Conservation (phyloP, 1,139 yeast genomes). For the Saccharomyces hybrid region DNA sequence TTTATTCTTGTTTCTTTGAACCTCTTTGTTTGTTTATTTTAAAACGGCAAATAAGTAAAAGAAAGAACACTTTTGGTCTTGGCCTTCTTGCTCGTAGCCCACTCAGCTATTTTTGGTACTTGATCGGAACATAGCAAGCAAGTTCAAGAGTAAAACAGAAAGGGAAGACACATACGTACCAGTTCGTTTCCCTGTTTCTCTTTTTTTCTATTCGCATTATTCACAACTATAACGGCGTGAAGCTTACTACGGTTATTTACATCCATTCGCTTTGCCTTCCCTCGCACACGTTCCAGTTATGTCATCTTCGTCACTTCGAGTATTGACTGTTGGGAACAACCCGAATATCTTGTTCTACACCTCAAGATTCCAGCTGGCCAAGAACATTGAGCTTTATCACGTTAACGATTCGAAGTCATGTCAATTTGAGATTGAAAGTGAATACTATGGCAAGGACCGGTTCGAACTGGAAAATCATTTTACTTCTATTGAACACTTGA, state of each 20-base stretch:
- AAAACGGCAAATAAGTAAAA: background rate
- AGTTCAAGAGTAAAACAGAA: background rate
- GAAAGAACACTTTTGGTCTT: background rate
- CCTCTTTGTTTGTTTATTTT: background rate
- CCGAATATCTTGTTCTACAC: slow-evolving; percentile 29
- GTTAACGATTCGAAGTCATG: slow-evolving; percentile 21
- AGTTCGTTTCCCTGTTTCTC: background rate
- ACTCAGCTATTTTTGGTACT: background rate
- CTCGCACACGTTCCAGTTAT: slow-evolving; percentile 6
- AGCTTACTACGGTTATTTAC: background rate
- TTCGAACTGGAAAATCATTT: slow-evolving; percentile 23
- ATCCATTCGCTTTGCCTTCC: background rate
- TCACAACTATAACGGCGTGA: background rate
- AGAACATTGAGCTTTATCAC: slow-evolving; percentile 29
- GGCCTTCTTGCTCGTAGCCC: background rate
- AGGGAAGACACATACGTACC: background rate
- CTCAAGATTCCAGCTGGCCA: slow-evolving; percentile 31
- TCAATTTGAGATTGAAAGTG: slow-evolving; percentile 20
- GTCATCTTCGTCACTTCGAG: slow-evolving; percentile 23
- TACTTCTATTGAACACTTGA: slow-evolving; percentile 16
- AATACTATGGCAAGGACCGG: slow-evolving; percentile 22
- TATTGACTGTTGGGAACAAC: slow-evolving; percentile 28
- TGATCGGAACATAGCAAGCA: background rate
- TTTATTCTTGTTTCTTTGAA: background rate
- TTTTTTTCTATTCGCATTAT: background rate